Base-by-base conservation (phyloP, 129 eudicot genomes). In the Flaveria robusta region DNA sequence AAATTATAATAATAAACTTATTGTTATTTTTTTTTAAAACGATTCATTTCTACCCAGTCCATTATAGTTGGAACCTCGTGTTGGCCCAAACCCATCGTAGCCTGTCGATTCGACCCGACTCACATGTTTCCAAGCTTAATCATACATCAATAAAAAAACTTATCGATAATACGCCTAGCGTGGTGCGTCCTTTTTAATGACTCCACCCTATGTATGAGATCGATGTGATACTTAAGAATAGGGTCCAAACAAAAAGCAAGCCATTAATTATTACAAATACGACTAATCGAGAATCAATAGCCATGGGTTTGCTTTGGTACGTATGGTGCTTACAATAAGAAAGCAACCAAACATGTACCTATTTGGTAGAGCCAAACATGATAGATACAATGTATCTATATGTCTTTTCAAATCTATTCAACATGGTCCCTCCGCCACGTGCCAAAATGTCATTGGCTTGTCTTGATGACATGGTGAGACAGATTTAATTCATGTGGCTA, bases 221-320 rank as follows among this genome's bases (percentile, higher is more conserved):
- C 5, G 46, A 71, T 10, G 49, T 29, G 64, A 29, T 19, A 51
- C 19, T 29, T 70, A 41, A 24, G 19, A 31, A 65, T 34, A 65
- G 24, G 70, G 70, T 18, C 68, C 68, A 62, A 43, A 11, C 34
- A 47, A 14, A 70, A 19, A 65, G 45, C 47, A 51, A 4, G 4
- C 45, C 64, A 71, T 71, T 50, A 71, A 34, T 34, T 34, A 34
- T 34, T 34, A 34, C 13, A 51, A 19, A 23, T 18, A 16, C 9
- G 42, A 15, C 43, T 68, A 20, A 70, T 49, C 62, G 49, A 27
- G 37, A 37, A 55, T 39, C 31, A 22, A 52, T 77, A 51, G 67
- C 59, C 73, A 77, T 68, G 69, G 68, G 75, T 42, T n/a, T 76
- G 68, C 81, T 76, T 66, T 76, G 34, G 51, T 39, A 67, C 12